Base-by-base conservation (phyloP, 306 rosid genomes). In the Bauhinia variegata region DNA sequence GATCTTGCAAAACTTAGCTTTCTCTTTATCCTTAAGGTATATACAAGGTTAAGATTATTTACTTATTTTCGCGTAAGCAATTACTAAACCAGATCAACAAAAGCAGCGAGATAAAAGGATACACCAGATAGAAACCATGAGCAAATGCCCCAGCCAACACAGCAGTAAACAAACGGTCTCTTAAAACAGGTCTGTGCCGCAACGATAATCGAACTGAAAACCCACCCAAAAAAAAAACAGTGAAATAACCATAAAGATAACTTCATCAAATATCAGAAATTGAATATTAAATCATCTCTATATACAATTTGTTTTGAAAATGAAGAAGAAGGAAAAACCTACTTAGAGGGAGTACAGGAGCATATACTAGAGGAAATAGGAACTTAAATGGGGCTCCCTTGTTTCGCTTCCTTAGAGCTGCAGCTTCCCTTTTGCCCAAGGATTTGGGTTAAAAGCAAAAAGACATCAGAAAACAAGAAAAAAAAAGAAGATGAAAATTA, bases 281-380 rank as follows among this genome's bases (percentile, higher is more conserved):
- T 8, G 31, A 63, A 58, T 52, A 17, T 50, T 11, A 3, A 33
- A 11, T 36, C 2, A 36, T 23, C 8, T 36, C 7, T 34, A 18
- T 28, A 23, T 44, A 11, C 15, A 11, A 5, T n/a, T 31, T 13
- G 53, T 34, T 34, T 0, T 16, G 12, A 33, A 33, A 23, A 7
- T 5, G 6, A 5, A 42, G 32, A 18, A 3, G 51, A 59, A 4
- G 1, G 43, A 2, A 44, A 44, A 58, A 83, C 89, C 13, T 74
- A 93, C 98, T 88, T 49, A 93, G 88, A 60, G 98, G 98, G 60
- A 93, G 96, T 3, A 44, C 96, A 14, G 98, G 98, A 17, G 98
- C 98, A 30, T 93, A 93, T 30, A 93, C 33, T 17, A 93, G 96
- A 84, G 96, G 96, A 67, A 86, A 7, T 80, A 93, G 81, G 83